These are phyloP conservation scores for Handroanthus guayacan DNA, from an alignment of 257 asterid species.

Conservation along the genomic window DNA sequence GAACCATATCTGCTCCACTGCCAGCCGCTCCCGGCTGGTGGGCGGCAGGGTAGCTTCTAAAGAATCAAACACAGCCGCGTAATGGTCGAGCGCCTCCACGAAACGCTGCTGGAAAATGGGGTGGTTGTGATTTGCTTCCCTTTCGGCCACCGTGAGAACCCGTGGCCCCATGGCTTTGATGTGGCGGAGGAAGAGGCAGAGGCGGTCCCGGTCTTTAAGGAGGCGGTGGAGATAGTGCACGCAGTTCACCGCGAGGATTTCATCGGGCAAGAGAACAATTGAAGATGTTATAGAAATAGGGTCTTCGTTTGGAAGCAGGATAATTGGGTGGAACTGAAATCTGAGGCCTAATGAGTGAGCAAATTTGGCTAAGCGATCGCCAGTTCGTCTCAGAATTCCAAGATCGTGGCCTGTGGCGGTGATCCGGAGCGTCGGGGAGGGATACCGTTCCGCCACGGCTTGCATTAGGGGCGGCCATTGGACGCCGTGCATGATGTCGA, in stretches of 20 bases:
- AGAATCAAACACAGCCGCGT: conserved; percentile 86
- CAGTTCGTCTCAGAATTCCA: conserved; percentile 74
- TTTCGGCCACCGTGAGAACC: conserved; percentile 75
- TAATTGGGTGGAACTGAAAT: conserved; percentile 84
- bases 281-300: conserved; percentile 48
- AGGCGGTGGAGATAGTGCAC: conserved; percentile 79
- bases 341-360: conserved; percentile 82
- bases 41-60: conserved; percentile 96
- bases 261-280: conserved; percentile 65
- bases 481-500: conserved; percentile 94
- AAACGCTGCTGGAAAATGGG: conserved; percentile 74
- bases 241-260: conserved; percentile 86
- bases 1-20: conserved; percentile 86
- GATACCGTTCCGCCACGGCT: conserved; percentile 79
- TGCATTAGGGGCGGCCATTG: conserved; percentile 99
- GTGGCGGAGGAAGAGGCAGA: conserved; percentile 69
- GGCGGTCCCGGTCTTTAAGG: conserved; percentile 61
- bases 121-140: conserved; percentile 87
- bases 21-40: conserved; percentile 69
- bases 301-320: conserved; percentile 48
- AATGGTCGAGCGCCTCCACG: conserved; percentile 84
- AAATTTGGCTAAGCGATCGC: conserved; percentile 83
- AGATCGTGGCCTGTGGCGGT: conserved; percentile 82
- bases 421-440: conserved; percentile 82
- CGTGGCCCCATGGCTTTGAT: conserved; percentile 67